A percentile compares a stretch with the other conserved stretches of the same genome.
phyloP scores from a whole-genome alignment of 345 rosid species.

The Eucalyptus paniculata region DNA sequence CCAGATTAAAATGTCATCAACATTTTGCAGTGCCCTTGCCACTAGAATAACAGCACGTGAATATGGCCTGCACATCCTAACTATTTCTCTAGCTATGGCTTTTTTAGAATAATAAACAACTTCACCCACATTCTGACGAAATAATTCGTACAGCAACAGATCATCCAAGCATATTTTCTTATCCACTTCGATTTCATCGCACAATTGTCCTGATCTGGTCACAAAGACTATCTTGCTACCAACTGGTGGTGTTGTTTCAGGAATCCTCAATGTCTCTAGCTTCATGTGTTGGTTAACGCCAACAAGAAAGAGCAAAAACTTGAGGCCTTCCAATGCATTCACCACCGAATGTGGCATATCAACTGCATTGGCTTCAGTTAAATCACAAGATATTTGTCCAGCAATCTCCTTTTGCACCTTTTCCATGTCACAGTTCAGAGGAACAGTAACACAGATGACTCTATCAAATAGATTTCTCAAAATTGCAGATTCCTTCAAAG shows the following conservation, averaged over 20 bases:
- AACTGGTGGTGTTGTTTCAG: not conserved
- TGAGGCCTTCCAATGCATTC: not conserved
- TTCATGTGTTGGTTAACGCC: not conserved
- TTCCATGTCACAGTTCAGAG: not conserved
- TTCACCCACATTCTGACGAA: not conserved
- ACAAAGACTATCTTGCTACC: not conserved
- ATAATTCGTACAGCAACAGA: not conserved
- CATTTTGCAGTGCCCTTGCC: not conserved
- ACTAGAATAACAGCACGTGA: not conserved
- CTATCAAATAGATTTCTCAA: not conserved
- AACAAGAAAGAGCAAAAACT: not conserved
- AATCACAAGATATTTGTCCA: not conserved
- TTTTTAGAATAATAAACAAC: too few species aligned
- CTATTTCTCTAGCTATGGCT: not conserved
- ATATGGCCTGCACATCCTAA: not conserved
- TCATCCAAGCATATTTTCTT: not conserved
- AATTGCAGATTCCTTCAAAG: not conserved
- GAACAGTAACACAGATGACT: not conserved
- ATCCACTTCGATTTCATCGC: not conserved
- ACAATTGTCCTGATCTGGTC: not conserved
- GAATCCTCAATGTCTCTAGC: not conserved
- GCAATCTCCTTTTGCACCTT: not conserved
- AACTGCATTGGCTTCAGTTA: not conserved
- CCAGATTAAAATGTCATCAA: not conserved
- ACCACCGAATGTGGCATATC: not conserved